Base-by-base conservation (phyloP, 1,284 basidiomycete genomes). In the Irpex sp. region DNA sequence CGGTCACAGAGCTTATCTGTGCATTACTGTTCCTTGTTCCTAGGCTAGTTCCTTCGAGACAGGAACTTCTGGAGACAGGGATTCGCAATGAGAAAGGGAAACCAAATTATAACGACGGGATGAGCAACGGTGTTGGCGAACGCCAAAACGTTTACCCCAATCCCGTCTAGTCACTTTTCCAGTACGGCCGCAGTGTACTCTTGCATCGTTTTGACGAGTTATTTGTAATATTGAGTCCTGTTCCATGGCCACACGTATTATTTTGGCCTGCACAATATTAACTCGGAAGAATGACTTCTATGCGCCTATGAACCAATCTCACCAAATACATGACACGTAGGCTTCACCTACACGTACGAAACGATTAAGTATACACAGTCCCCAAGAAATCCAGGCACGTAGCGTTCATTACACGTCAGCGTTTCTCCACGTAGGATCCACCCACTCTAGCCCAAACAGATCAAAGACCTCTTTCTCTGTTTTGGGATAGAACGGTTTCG, bases 391-490 rank as follows among this genome's bases (percentile, higher is more conserved):
- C 6, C 28, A 45, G 39, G 39, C 39, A 45, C 39, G 14, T 14
- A 45, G n/a, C 39, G 5, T n/a, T 45, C 21, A 28, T 64, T 55
- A 88, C 16, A 75, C 72, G 69, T 88, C 85, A 0, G 88, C 87
- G 68, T 90, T 91, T 58, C 89, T 77, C 73, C 85, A 71, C 1
- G 74, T 79, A n/a, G 88, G 86, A 65, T 86, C 85, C 39, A 93
- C 75, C 80, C 85, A 92, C 51, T 85, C 77, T 54, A 93, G 72
- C 0, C 84, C 87, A 8, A 91, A 74, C 1, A 87, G 73, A 28
- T 84, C 79, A 67, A 92, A 92, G 2, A 89, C 83, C 42, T 90
- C 87, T 65, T 82, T 73, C 69, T 91, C 90, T 53, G 81, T 86
- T 62, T 76, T 80, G 4, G 88, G 86, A 56, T 77, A 75, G 63